Conservation (phyloP, 2,329 filamentous ascomycete genomes). For the Aspergillus spinulosporus region DNA sequence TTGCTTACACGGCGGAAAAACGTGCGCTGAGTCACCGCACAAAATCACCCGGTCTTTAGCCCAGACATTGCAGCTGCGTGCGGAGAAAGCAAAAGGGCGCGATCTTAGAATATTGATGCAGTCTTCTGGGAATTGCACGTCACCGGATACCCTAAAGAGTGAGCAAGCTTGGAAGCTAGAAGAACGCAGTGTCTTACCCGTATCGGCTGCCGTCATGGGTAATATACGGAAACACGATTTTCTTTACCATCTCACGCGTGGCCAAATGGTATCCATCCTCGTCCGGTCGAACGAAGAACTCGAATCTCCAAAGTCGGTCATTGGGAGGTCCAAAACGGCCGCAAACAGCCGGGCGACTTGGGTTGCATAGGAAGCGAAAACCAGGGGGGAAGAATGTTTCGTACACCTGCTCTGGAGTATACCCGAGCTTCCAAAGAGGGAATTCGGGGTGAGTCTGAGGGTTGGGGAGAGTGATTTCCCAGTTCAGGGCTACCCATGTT, state of each 20-base stretch:
- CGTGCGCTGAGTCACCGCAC: constrained; percentile 54
- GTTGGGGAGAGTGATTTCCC: constrained; percentile 47
- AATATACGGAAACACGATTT: constrained; percentile 33
- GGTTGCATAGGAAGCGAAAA: constrained; percentile 50
- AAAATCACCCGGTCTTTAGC: constrained; percentile 44
- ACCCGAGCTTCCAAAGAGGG: constrained; percentile 50
- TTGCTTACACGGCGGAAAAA: constrained; percentile 51
- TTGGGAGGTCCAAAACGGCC: constrained; percentile 47
- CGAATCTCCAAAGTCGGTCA: constrained; percentile 43
- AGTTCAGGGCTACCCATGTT: constrained; percentile 53
- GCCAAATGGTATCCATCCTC: constrained; percentile 37
- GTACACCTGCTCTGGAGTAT: constrained; percentile 50
- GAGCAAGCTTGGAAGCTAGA: too few species aligned
- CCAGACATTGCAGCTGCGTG: constrained; percentile 52
- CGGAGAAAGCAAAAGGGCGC: constrained; percentile 48
- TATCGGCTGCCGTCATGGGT: constrained; percentile 23
- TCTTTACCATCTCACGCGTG: constrained; percentile 26
- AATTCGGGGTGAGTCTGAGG: constrained; percentile 50
- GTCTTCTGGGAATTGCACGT: constrained; percentile 45
- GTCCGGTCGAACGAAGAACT: constrained; percentile 35
- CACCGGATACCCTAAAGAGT: constrained; percentile 22
- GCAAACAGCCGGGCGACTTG: constrained; percentile 44
- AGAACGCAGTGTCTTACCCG: constrained; percentile 12
- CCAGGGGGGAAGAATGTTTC: constrained; percentile 50
- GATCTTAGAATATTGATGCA: constrained; percentile 51